Percentiles rank a stretch among this genome's conserved stretches.
These are phyloP conservation scores for Cyclaneusma minus DNA, from an alignment of 2,329 filamentous ascomycete genomes.

Conservation along the genomic window DNA sequence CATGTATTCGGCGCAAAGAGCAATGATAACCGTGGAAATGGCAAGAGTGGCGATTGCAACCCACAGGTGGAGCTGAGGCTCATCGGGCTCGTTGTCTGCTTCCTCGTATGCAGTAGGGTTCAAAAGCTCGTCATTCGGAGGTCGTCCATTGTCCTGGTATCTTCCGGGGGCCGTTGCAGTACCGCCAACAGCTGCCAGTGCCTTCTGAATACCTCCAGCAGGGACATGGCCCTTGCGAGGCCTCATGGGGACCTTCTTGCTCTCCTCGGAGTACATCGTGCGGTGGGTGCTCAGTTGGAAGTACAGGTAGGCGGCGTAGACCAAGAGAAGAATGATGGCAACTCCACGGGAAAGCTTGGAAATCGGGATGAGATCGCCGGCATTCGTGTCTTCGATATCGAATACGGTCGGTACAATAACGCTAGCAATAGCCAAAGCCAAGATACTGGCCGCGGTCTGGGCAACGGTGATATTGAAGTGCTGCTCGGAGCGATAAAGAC, in stretches of 20 bases:
- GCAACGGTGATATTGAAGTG: constrained; percentile 87
- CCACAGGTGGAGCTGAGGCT: constrained; percentile 55
- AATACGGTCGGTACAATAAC: constrained; percentile 88
- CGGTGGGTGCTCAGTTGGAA: constrained; percentile 86
- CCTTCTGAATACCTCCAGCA: constrained; percentile 15
- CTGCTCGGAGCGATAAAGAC: constrained; percentile 60
- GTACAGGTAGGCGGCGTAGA: constrained; percentile 71
- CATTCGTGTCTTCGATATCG: constrained; percentile 30
- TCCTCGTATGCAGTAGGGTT: constrained; percentile 25
- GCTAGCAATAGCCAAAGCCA: constrained; percentile 57
- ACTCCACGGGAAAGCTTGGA: constrained; percentile 56
- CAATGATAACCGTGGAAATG: constrained; percentile 56
- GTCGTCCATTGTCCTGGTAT: constrained; percentile 9
- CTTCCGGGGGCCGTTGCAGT: constrained; percentile 16
- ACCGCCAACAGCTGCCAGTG: constrained; percentile 16
- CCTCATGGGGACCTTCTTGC: constrained; percentile 56
- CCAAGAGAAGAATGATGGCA: constrained; percentile 64
- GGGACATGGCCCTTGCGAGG: constrained; percentile 25
- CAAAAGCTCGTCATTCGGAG: constrained; percentile 21
- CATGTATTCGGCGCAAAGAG: constrained; percentile 63
- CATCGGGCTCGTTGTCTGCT: constrained; percentile 52
- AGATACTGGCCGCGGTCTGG: constrained; percentile 62
- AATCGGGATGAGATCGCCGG: constrained; percentile 28
- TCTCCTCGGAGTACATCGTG: constrained; percentile 64
- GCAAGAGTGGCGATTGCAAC: constrained; percentile 60